A percentile compares a stretch with the other conserved stretches of the same genome.
Conservation (phyloP, 495 filamentous ascomycete species). For the Penicillium cataractarum region DNA sequence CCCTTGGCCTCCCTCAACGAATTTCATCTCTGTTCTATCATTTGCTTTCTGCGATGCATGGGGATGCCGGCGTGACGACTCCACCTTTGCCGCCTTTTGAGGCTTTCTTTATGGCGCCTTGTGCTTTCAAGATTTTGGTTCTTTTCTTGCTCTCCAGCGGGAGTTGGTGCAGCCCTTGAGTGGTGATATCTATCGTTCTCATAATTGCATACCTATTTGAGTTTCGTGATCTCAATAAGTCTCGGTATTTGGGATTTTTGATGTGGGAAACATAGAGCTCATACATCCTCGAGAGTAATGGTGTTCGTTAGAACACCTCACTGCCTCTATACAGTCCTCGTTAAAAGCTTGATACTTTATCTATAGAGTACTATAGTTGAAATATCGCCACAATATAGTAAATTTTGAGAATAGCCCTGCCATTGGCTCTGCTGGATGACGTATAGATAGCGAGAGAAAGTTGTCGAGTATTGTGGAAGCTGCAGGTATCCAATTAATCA, state of each 20-base stretch:
- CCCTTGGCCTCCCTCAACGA: constrained; percentile 25
- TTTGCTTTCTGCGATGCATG: constrained; percentile 29
- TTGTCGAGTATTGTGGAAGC: neutral
- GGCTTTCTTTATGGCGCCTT: constrained; percentile 23
- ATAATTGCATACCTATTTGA: constrained; percentile 17
- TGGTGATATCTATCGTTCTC: constrained; percentile 6
- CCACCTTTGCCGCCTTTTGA: constrained; percentile 22
- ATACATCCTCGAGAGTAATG: neutral
- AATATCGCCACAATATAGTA: neutral
- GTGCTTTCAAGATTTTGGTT: constrained; percentile 27
- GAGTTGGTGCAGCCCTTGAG: constrained; percentile 42
- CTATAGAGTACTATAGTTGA: neutral
- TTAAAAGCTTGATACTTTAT: neutral
- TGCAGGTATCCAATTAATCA: neutral
- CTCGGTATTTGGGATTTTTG: neutral
- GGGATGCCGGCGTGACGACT: constrained; percentile 33
- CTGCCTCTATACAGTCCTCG: neutral
- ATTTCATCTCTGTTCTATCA: constrained; percentile 22
- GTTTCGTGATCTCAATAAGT: neutral
- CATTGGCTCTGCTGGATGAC: neutral
- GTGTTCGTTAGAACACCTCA: neutral
- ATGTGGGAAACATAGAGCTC: neutral
- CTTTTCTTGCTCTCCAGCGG: constrained; percentile 41
- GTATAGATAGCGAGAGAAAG: neutral
- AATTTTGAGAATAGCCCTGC: neutral